Evolutionary conservation across 257 asterid genomes (phyloP), one percentile per base, ranked within the genome.

Genomic region (Linaria vulgaris): DNA sequence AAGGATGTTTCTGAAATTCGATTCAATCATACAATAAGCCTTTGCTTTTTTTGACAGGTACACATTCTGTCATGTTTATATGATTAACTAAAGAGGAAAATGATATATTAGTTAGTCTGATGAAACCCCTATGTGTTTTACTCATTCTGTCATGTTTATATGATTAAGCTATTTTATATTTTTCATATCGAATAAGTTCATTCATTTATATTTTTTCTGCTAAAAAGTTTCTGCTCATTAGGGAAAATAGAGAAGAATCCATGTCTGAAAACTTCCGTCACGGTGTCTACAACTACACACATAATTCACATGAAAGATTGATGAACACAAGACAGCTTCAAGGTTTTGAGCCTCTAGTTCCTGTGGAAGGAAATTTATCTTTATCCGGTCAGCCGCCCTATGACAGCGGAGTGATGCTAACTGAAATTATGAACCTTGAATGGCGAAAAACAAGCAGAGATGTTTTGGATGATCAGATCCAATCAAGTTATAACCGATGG

Each of bases 391-490:
- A 38, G 50, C 72, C 44, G 45, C 43, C 68, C 0, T 83, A 73
- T 53, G 79, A 80, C 65, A 17, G 67, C 59, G 84, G 79, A 3
- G 86, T 81, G 59, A 85, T 79, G 86, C 43, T 80, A 69, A 68
- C 88, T 5, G 92, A 82, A 78, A 67, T 79, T 39, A 50, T 82
- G 6, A 79, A 72, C 70, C 69, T 55, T 15, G 75, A 78, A 9
- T 79, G 85, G 76, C 71, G 72, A 51, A 82, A 75, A 69, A 13
- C 78, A 5, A 64, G 51, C 56, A 56, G 65, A 56, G 74, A 66
- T 52, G 66, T 53, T 14, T 44, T 79, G 22, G 72, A 75, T 61
- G 81, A 81, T 70, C 91, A 84, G 91, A 84, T 86, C 88, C 83
- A 76, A 34, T 59, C 72, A 17, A 57, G 65, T 63, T 59, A 67